Evolutionary conservation across 805 yeast genomes (phyloP), one percentile per base, ranked within the genome.

Genomic region (Limtongozyma cylindracea): DNA sequence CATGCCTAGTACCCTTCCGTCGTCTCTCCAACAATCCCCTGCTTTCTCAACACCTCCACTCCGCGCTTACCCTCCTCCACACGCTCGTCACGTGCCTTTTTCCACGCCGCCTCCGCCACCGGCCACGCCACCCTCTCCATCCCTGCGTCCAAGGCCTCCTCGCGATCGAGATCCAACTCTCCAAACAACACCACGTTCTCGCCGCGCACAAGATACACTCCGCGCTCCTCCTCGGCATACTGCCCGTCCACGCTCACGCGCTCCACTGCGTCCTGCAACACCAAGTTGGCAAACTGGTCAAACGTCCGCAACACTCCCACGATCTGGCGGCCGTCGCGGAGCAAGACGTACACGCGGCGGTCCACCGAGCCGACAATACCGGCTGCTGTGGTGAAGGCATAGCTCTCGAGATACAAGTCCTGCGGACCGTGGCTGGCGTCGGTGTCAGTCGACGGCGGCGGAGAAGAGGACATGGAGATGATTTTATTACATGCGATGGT

Each of bases 141-240:
- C 9, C 47, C 43, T 19, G 53, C 53, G 32, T 74, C 44, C 23
- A 73, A 73, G 28, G 50, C 61, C 37, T 74, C 91, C 43, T 80
- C 93, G 29, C 51, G 60, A 37, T 77, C 92, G 29, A 78, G 72
- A 43, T 82, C 94, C 29, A 84, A 61, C 41, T 84, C 95, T 11
- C 96, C 98, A 40, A 88, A 43, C 66, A 82, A 62, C 7, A 82
- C 88, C 6, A 88, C 88, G 35, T 84, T 84, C 43, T 88, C 98
- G 29, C 98, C 98, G 46, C 98, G 71, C 19, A 88, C 70, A 49
- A 88, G 61, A 39, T 68, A 70, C 22, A 77, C 74, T 7, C 93
- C 94, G 23, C 72, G 59, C 22, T 55, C 54, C n/a, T 49, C 52
- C 41, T 84, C 93, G 6, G 74, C 91, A 38, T 67, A 84, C 29